phyloP scores from a whole-genome alignment of 495 filamentous ascomycete genomes.

The Neurospora cerealis region DNA sequence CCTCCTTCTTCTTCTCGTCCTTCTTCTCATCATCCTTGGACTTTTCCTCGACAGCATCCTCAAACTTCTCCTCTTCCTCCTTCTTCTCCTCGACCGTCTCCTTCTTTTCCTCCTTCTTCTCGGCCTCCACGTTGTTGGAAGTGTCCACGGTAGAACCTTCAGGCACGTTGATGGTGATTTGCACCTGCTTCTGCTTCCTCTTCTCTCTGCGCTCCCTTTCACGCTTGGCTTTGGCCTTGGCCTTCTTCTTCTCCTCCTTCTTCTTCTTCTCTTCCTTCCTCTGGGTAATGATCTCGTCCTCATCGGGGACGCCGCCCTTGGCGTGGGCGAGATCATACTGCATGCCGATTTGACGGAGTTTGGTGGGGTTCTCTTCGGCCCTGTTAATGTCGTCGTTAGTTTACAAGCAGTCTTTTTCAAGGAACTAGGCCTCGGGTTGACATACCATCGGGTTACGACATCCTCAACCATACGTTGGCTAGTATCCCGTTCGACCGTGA shows the following conservation, averaged over 20 bases:
- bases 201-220: slow-evolving; percentile 39
- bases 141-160: background rate
- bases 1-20: background rate
- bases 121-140: background rate
- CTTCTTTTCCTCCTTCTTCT: slow-evolving; percentile 1
- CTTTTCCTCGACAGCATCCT: slow-evolving; percentile 8
- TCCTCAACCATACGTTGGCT: slow-evolving; percentile 43
- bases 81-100: slow-evolving; percentile 8
- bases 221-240: slow-evolving; percentile 32
- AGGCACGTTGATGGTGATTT: background rate
- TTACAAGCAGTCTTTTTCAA: background rate
- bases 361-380: slow-evolving; percentile 50
- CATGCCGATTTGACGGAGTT: slow-evolving; percentile 61
- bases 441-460: slow-evolving; percentile 39
- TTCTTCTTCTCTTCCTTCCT: slow-evolving; percentile 23
- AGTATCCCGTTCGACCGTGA: slow-evolving; percentile 47
- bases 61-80: slow-evolving; percentile 9
- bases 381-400: background rate
- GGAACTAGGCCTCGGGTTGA: background rate
- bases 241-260: slow-evolving; percentile 17
- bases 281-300: slow-evolving; percentile 47
- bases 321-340: slow-evolving; percentile 66
- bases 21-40: slow-evolving; percentile 1
- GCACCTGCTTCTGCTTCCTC: slow-evolving; percentile 3
- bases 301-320: slow-evolving; percentile 57